Base-by-base conservation (phyloP, 2,329 filamentous ascomycete species). In the Hypoxylon sp. region DNA sequence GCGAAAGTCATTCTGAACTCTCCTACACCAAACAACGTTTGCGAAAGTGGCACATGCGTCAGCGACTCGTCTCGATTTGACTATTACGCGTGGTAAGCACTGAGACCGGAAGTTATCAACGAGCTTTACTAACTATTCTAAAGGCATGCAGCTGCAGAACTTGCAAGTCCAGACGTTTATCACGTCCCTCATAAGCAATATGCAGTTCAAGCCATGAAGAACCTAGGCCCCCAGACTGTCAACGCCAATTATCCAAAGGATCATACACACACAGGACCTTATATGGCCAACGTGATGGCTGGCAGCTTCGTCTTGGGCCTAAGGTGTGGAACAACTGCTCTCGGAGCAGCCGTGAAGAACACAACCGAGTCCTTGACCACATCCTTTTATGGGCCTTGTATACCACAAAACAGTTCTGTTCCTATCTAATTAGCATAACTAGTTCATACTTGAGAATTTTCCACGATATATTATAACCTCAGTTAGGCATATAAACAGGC, bases 141-240 rank as follows among this genome's bases (percentile, higher is more conserved):
- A 53, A 77, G 77, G 78, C 78, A 78, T 13, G 80, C 81, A n/a
- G 74, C 77, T 0, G 72, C 77, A 19, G 77, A 81, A 33, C 47
- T 83, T 14, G 79, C 77, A 19, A 79, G 78, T 19, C 77, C 78
- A 8, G 75, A 73, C 8, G 85, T 85, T 2, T 82, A 83, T 8
- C 90, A 87, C 74, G 85, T 91, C 9, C 85, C 90, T 29, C 89
- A 91, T 72, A 86, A 86, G n/a, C 80, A 81, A 39, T 90, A 90
- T 71, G 83, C 84, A 4, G 87, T 85, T 3, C 82, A 84, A 68
- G 84, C 83, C 42, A 89, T 85, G 75, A 75, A 84, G 75, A 79
- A 80, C 13, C 73, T 89, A 50, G 87, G 88, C 0, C 79, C 78
- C 44, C 66, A 78, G 0, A 81, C 79, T 3, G 86, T 89, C 26